These are phyloP conservation scores for Phytophthora gonapodyides DNA, from an alignment of 352 stramenopile species.

Conservation along the genomic window DNA sequence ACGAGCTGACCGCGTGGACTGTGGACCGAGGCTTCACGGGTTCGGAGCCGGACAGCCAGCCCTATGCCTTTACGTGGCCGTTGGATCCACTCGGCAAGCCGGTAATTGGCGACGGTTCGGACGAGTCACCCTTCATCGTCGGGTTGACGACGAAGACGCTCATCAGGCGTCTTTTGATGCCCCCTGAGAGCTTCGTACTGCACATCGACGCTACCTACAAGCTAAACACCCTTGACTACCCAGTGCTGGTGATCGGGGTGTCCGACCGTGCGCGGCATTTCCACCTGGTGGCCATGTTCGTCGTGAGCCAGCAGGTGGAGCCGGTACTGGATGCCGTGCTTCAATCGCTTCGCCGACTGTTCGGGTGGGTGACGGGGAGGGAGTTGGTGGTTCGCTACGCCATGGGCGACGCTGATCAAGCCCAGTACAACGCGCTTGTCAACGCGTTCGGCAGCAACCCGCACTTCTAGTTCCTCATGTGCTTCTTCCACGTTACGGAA, in stretches of 20 bases:
- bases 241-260: slow-evolving; percentile 3
- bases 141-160: too few species aligned
- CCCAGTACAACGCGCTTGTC: not conserved
- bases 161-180: not conserved
- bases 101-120: too few species aligned
- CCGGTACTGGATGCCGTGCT: not conserved
- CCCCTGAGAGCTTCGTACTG: not conserved
- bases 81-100: too few species aligned
- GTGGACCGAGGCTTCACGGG: too few species aligned
- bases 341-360: not conserved
- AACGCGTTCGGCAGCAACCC: not conserved
- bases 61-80: too few species aligned
- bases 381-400: slow-evolving; percentile 8
- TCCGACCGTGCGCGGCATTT: not conserved
- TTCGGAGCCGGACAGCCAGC: too few species aligned
- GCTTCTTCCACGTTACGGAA: slow-evolving; percentile 29
- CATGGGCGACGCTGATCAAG: slow-evolving; percentile 22
- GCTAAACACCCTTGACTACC: slow-evolving; percentile 3
- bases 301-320: not conserved
- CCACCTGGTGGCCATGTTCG: not conserved
- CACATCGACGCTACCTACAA: slow-evolving; percentile 14
- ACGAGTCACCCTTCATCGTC: too few species aligned
- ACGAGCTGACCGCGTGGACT: too few species aligned
- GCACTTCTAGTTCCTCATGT: slow-evolving; percentile 8
- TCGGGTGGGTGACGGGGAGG: not conserved